Base-by-base conservation (phyloP, 108 stramenopile species). In the Nitzschia putrida region DNA sequence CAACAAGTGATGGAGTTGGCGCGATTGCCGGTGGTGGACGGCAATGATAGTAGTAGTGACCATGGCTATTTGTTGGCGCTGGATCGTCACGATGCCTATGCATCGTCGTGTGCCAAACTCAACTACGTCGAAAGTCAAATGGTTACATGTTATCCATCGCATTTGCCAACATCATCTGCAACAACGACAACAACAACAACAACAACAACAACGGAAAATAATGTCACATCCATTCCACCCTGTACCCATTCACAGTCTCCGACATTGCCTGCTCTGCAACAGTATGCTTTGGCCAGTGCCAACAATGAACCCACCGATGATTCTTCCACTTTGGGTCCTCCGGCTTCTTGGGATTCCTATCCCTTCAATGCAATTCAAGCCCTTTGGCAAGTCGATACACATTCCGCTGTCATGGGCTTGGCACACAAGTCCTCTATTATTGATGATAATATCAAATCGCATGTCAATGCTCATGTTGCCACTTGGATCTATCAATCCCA, bases 301-400 rank as follows among this genome's bases (percentile, higher is more conserved):
- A 91, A 91, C 63, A 88, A 86, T 64, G 74, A 82, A n/a, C 59
- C 89, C 1, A 74, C 89, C 8, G 77, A 91, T 51, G 58, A 71
- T 63, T 61, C 51, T n/a, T 52, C 73, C 44, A 49, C 42, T 22
- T 61, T 91, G n/a, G 90, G 90, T 8, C 90, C 87, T 52, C 87
- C 87, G 8, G 69, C 52, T 11, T 72, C 82, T 49, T 55, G 54
- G 38, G 71, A 66, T 25, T 63, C 69, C 42, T 85, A 81, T 75
- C 90, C 89, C 2, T 83, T 91, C 66, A 85, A 85, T 64, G 85
- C 83, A 61, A 81, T 88, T n/a, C 90, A 91, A 66, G 85, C 83
- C 6, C 68, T 88, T 23, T 91, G 90, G 87, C 90, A 91, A 68
- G 85, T 91, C 0, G 85, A 86, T 61, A 57, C 80, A 13, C 52